These are phyloP conservation scores for Kwoniella pini DNA, from an alignment of 768 basidiomycete species.

Conservation along the genomic window DNA sequence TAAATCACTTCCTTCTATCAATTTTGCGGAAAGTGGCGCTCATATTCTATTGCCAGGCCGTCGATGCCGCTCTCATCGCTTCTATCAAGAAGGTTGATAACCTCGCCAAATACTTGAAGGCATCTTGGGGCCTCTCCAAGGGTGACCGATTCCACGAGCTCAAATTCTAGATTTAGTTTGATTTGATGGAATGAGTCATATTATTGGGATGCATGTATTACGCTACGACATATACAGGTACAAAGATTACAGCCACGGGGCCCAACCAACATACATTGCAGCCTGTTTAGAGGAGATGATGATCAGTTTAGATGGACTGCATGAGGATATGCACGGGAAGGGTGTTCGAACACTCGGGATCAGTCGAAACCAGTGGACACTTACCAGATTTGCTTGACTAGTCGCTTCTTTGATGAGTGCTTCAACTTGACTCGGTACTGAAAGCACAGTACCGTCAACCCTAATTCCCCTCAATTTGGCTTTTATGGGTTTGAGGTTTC, in stretches of 20 bases:
- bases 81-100: constrained; percentile 87
- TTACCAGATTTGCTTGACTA: constrained; percentile 68
- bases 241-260: constrained; percentile 67
- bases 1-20: constrained; percentile 54
- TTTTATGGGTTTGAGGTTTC: constrained; percentile 75
- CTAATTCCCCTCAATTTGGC: constrained; percentile 65
- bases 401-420: constrained; percentile 87
- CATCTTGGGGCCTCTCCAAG: constrained; percentile 91
- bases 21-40: too few relatives aligned
- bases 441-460: constrained; percentile 55
- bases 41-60: constrained; percentile 40
- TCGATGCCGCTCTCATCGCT: constrained; percentile 64
- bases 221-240: constrained; percentile 22
- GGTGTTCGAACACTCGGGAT: neutral
- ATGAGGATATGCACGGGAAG: neutral
- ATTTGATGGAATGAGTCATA: constrained; percentile 12
- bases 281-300: constrained; percentile 58
- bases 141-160: constrained; percentile 95
- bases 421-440: constrained; percentile 86
- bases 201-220: constrained; percentile 49
- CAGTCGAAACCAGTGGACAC: constrained; percentile 37
- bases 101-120: constrained; percentile 87
- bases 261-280: constrained; percentile 89
- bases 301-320: neutral
- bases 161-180: constrained; percentile 66